Base-by-base conservation (phyloP, 2,329 filamentous ascomycete genomes). In the Trichoderma pleuroti region DNA sequence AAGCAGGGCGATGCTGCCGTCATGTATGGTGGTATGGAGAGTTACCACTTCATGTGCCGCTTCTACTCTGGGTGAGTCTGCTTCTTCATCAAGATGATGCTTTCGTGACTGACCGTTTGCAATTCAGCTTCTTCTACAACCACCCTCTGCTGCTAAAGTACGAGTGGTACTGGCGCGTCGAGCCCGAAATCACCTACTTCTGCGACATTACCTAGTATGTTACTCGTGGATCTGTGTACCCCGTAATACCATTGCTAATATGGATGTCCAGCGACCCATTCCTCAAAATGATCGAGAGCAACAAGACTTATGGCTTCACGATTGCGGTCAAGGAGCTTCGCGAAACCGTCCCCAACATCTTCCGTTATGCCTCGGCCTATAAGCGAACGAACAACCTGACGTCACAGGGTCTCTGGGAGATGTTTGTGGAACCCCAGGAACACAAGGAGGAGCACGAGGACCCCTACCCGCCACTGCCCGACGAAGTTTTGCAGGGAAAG, bases 131-230 rank as follows among this genome's bases (percentile, higher is more conserved):
- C 83, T 99, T 99, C 84, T 99, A 96, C 86, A 97, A 98, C 81
- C 96, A 99, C 80, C 92, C 94, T 74, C 88, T 98, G 39, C 88
- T 99, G 59, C 88, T 92, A 79, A 98, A 98, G 82, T 99, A 98
- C 83, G 94, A 98, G 79, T 99, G 96, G 96, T 99, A 99, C 85
- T 99, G 96, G 96, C 93, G 96, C 74, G 86, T 99, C 76, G 96
- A 99, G 86, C 96, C 96, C 74, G 96, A 99, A 83, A 98, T 99
- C 88, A 98, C 95, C 84, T 99, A 98, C 84, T 99, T 99, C 84
- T 99, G 96, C 82, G 96, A 99, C 80, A 98, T 99, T 76, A 99
- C 96, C 74, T 99, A 99, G 93, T 95, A 89, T 56, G 77, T 75
- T 34, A 10, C 18, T 28, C 24, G 18, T 21, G 11, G 26, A 12